Conservation (phyloP, 2,329 filamentous ascomycete species). For the Ophiocordyceps camponoti-floridani region DNA sequence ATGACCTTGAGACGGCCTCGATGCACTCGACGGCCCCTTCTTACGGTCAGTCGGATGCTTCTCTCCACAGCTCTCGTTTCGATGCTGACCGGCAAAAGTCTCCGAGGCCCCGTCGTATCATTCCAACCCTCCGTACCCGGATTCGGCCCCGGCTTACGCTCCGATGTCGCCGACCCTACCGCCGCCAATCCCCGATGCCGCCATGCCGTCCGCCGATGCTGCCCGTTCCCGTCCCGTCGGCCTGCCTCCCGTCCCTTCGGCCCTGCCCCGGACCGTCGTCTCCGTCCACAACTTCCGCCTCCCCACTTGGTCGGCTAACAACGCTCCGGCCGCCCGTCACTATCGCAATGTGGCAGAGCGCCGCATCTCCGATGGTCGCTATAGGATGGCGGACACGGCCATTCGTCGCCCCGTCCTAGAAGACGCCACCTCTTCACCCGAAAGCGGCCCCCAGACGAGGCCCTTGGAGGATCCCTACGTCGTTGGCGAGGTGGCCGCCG, state of each 20-base stretch:
- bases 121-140: constrained; percentile 29
- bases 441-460: constrained; percentile 17
- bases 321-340: constrained; percentile 35
- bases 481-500: constrained; percentile 47
- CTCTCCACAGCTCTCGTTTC: neutral
- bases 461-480: constrained; percentile 46
- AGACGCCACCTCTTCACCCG: neutral
- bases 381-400: constrained; percentile 10
- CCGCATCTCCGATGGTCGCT: constrained; percentile 29
- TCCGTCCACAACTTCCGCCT: constrained; percentile 36
- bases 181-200: neutral
- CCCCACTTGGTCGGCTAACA: constrained; percentile 38
- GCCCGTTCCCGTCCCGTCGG: constrained; percentile 15
- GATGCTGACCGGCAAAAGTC: constrained; percentile 16
- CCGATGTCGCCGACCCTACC: neutral
- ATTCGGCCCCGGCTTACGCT: constrained; percentile 31
- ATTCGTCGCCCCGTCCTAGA: constrained; percentile 2
- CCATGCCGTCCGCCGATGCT: neutral
- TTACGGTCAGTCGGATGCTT: constrained; percentile 34
- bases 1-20: constrained; percentile 50
- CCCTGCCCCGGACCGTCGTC: constrained; percentile 18
- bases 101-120: constrained; percentile 50
- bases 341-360: constrained; percentile 47
- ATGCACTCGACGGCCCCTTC: constrained; percentile 51
- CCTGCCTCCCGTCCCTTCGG: constrained; percentile 30